phyloP scores from a whole-genome alignment of 2,329 filamentous ascomycete genomes.

The Escovopsis weberi region DNA sequence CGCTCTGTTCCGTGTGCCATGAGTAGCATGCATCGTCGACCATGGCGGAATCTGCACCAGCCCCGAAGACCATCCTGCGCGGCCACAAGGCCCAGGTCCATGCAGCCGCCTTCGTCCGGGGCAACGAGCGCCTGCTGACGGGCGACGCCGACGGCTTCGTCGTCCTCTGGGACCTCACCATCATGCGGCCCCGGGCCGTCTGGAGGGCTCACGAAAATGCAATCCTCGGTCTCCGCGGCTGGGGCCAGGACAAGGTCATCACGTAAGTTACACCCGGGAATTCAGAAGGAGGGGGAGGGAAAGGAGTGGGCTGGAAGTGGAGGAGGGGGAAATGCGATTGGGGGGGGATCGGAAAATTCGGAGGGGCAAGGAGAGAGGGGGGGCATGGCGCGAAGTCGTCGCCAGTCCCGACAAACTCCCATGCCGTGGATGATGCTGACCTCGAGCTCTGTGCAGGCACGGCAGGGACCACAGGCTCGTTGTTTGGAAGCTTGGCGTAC shows the following conservation, averaged over 20 bases:
- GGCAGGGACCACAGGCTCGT: slow-evolving; percentile 77
- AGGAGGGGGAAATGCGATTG: background rate
- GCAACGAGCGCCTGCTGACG: slow-evolving; percentile 64
- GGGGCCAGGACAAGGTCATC: slow-evolving; percentile 60
- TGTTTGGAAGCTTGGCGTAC: slow-evolving; percentile 59
- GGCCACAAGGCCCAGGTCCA: slow-evolving; percentile 77
- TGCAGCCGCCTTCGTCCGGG: slow-evolving; percentile 54
- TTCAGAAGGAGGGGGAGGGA: too few species aligned
- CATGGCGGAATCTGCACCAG: slow-evolving; percentile 16
- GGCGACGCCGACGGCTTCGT: slow-evolving; percentile 87
- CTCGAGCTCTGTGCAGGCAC: slow-evolving; percentile 41
- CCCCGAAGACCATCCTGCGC: slow-evolving; percentile 50
- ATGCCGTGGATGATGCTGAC: background rate
- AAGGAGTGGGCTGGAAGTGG: background rate
- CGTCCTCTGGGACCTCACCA: slow-evolving; percentile 70
- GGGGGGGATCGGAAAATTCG: too few species aligned
- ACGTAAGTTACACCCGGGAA: slow-evolving; percentile 45
- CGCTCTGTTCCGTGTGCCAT: too few species aligned
- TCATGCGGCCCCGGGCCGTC: slow-evolving; percentile 65
- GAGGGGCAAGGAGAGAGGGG: too few species aligned
- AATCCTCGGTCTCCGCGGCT: slow-evolving; percentile 59
- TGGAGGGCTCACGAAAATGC: slow-evolving; percentile 75
- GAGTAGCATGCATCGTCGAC: too few species aligned
- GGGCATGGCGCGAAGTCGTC: too few species aligned
- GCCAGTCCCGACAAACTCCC: background rate